Base-by-base conservation (phyloP, 2,329 filamentous ascomycete species). In the Pseudocercospora cruenta region DNA sequence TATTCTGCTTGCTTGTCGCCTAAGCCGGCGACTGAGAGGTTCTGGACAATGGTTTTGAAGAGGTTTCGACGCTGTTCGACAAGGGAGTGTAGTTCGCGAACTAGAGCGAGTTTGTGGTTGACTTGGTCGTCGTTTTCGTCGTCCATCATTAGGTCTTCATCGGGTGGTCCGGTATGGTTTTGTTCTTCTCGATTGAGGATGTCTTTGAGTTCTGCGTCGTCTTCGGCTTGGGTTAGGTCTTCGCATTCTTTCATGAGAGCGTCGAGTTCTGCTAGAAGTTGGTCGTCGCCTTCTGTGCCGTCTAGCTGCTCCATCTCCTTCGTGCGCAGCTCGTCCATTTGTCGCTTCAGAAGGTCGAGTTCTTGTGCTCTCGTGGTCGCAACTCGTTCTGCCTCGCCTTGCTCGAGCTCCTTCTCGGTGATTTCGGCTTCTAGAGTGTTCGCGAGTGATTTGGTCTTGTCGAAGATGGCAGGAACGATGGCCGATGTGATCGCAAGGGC, bases 1-100 rank as follows among this genome's bases (percentile, higher is more conserved):
- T 94, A 94, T 76, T 89, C 88, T 71, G 89, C 89, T 70, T 91
- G 91, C 75, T 89, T 88, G 58, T 74, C 90, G 39, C 89, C 88
- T 43, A 90, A 88, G 49, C 91, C 91, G 10, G 91, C 88, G 68
- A 88, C 85, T 53, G 86, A 87, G 54, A 92, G 81, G 12, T 89
- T 89, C 59, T 88, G 84, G 47, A 91, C 87, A 68, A 93, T 92
- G 67, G 91, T 88, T 14, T 80, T 78, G 71, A 93, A 90, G 3
- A 89, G 84, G 49, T 83, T 80, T 58, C 85, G 83, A 72, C 91
- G 87, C 72, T 90, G 76, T 54, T 90, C 81, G 55, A 88, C 81
- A 7, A 82, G 78, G 53, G 81, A 82, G 36, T 69, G 60, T 21
- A 93, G 82, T 70, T 89, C 82, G 31, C 84, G 80, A 1, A 88